phyloP scores from a whole-genome alignment of 2,329 filamentous ascomycete genomes.

The Ceratocystis eucalypticola region DNA sequence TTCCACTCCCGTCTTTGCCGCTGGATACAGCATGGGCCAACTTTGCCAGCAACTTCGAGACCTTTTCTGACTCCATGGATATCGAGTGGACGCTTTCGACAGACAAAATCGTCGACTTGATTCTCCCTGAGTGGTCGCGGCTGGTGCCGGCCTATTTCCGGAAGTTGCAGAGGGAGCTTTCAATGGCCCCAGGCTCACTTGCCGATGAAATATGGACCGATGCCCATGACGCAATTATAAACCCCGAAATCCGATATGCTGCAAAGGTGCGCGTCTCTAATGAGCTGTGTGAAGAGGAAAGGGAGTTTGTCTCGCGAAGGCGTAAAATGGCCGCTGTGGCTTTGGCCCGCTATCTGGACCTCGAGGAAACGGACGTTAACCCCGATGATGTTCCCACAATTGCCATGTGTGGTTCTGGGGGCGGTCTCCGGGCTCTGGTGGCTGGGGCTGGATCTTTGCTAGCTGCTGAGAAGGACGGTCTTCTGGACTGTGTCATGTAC shows the following conservation, averaged over 20 bases:
- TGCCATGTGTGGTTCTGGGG: constrained; percentile 87
- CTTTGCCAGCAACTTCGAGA: constrained; percentile 36
- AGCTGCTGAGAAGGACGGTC: constrained; percentile 68
- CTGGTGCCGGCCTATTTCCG: constrained; percentile 60
- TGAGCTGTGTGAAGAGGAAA: constrained; percentile 72
- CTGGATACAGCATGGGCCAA: constrained; percentile 33
- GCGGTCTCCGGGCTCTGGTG: constrained; percentile 77
- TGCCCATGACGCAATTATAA: constrained; percentile 65
- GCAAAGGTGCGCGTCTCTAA: constrained; percentile 70
- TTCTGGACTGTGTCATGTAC: constrained; percentile 91
- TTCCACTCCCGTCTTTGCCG: constrained; percentile 13
- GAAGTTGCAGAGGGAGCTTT: constrained; percentile 79
- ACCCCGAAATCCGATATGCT: constrained; percentile 76
- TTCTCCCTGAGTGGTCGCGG: constrained; percentile 74
- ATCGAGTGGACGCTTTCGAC: constrained; percentile 42
- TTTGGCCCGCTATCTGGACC: constrained; percentile 65
- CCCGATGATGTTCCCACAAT: constrained; percentile 88
- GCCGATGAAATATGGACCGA: constrained; percentile 91
- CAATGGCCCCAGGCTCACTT: constrained; percentile 73
- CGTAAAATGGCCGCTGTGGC: constrained; percentile 56
- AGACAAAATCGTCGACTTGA: constrained; percentile 50
- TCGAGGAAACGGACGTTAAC: constrained; percentile 70
- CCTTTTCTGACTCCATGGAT: constrained; percentile 41
- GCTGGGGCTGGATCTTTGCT: constrained; percentile 77
- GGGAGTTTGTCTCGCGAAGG: constrained; percentile 56